These are phyloP conservation scores for Fraxinus velutina DNA, from an alignment of 305 asterid species.

Conservation along the genomic window DNA sequence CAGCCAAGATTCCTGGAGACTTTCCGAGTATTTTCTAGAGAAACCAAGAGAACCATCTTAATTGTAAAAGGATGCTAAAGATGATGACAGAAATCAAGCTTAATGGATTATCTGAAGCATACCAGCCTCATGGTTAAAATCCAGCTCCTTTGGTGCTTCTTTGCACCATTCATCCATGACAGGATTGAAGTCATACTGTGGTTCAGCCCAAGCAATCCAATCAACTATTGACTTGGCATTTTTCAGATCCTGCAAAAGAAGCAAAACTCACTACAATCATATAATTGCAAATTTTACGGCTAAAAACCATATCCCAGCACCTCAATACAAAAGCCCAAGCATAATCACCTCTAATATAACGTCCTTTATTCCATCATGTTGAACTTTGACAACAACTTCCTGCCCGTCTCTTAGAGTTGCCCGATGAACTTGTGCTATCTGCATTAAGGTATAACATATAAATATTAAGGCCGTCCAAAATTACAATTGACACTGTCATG, in stretches of 20 bases:
- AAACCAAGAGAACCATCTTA: conserved; percentile 37
- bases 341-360: conserved; percentile 72
- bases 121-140: conserved; percentile 93
- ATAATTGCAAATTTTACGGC: conserved; percentile 8
- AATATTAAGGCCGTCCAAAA: conserved; percentile 21
- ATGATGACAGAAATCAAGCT: conserved; percentile 12
- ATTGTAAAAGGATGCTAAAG: conserved; percentile 15
- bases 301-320: conserved; percentile 13
- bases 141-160: conserved; percentile 96
- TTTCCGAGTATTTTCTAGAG: conserved; percentile 70
- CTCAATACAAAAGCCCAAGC: conserved; percentile 14
- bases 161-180: conserved; percentile 99
- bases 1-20: conserved; percentile 81
- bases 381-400: conserved; percentile 94
- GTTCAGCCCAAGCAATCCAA: conserved; percentile 99
- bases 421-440: conserved; percentile 99
- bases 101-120: conserved; percentile 29
- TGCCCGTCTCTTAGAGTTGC: conserved; percentile 79
- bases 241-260: conserved; percentile 69
- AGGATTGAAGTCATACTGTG: conserved; percentile 89
- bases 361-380: conserved; percentile 80
- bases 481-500: conserved; percentile 1
- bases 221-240: conserved; percentile 90
- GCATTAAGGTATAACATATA: conserved; percentile 24
- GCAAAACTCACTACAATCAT: conserved; percentile 19